Evolutionary conservation across 164 flowering plant species (phyloP).

Genomic region (Houttuynia cordata): DNA sequence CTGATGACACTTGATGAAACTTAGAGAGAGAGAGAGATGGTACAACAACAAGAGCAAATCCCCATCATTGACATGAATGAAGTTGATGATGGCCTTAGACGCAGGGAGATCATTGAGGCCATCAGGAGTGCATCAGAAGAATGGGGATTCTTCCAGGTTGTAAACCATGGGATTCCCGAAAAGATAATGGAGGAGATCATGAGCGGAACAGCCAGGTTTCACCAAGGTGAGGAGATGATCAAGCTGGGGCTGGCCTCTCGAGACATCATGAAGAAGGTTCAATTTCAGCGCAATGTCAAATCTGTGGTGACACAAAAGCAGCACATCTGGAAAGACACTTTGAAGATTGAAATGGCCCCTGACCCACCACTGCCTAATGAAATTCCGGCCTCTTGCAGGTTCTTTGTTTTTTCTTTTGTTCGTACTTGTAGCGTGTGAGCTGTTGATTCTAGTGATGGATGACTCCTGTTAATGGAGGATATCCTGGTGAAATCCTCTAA

Average conservation of each 20-base stretch:
- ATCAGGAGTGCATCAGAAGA: slow-evolving; percentile 22
- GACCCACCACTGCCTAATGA: slow-evolving; percentile 14
- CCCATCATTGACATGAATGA: not conserved
- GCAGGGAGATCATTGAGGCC: slow-evolving; percentile 10
- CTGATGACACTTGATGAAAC: too few relatives aligned
- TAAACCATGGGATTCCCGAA: slow-evolving; percentile 39
- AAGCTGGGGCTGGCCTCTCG: slow-evolving; percentile 21
- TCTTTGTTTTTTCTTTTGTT: not conserved
- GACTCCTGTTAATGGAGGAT: too few relatives aligned
- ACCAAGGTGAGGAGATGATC: slow-evolving; percentile 23
- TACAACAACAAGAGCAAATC: not conserved
- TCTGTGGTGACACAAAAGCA: slow-evolving; percentile 6
- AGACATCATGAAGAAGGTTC: slow-evolving; percentile 15
- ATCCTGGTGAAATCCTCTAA: too few relatives aligned
- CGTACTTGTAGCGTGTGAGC: too few relatives aligned
- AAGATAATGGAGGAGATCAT: slow-evolving; percentile 28
- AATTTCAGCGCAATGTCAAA: slow-evolving; percentile 18
- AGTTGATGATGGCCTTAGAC: slow-evolving; percentile 3
- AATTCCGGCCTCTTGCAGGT: slow-evolving; percentile 13
- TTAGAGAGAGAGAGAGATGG: not conserved
- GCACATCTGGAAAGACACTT: slow-evolving; percentile 18
- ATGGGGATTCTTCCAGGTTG: slow-evolving; percentile 42
- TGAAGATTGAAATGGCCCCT: slow-evolving; percentile 15
- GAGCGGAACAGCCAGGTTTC: slow-evolving; percentile 19
- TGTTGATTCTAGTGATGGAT: too few relatives aligned